phyloP scores from a whole-genome alignment of 352 stramenopile genomes.

The Phytophthora idaei region DNA sequence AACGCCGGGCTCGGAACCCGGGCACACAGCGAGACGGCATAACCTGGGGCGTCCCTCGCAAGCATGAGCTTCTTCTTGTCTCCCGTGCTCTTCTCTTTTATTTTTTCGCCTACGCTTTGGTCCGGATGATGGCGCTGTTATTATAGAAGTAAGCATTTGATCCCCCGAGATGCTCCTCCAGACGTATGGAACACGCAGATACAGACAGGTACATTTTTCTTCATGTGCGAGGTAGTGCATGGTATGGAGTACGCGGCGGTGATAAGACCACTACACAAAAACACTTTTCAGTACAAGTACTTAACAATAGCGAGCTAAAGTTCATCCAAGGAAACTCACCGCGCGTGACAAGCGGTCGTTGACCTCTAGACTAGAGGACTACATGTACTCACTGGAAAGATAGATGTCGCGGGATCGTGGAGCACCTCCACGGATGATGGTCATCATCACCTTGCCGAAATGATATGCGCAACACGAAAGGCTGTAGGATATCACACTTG shows the following conservation, averaged over 20 bases:
- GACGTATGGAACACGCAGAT: constrained; percentile 26
- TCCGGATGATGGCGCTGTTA: constrained; percentile 21
- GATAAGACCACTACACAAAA: constrained; percentile 17
- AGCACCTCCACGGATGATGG: too few relatives aligned
- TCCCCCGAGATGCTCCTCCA: constrained; percentile 27
- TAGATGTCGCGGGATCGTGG: too few relatives aligned
- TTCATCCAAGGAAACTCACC: too few relatives aligned
- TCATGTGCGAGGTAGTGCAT: constrained; percentile 40
- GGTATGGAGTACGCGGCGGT: constrained; percentile 12
- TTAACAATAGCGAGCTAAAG: constrained; percentile 4
- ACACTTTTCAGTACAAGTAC: constrained; percentile 29
- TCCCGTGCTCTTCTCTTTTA: neutral
- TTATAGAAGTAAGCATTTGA: constrained; percentile 31
- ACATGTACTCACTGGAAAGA: too few relatives aligned
- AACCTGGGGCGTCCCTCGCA: constrained; percentile 14
- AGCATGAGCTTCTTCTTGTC: constrained; percentile 15
- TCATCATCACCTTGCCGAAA: too few relatives aligned
- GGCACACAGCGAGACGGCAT: constrained; percentile 30
- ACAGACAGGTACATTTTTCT: constrained; percentile 43
- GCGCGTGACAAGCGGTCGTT: too few relatives aligned
- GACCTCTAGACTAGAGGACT: too few relatives aligned
- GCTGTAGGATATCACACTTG: too few relatives aligned
- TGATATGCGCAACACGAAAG: too few relatives aligned
- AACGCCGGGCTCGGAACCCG: constrained; percentile 12
- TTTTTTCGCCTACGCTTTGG: constrained; percentile 22